Percentiles rank a stretch among this genome's conserved stretches.
These are phyloP conservation scores for Saccharomycopsis oosterbeekiorum DNA, from an alignment of 805 yeast species.

Conservation along the genomic window DNA sequence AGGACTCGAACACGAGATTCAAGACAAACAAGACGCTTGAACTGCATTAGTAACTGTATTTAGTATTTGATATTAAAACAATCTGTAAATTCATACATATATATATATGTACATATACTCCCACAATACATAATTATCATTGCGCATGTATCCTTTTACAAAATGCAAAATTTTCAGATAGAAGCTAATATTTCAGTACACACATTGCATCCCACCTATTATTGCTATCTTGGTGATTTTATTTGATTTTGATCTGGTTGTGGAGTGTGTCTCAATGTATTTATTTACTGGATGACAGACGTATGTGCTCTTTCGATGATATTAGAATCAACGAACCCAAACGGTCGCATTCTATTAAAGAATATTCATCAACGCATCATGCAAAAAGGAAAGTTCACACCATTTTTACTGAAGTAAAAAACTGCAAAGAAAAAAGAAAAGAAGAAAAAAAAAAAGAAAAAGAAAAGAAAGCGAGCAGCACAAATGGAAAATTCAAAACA, in stretches of 20 bases:
- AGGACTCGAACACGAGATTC: conserved; percentile 44
- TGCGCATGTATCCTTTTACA: too few species aligned
- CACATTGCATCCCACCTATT: too few species aligned
- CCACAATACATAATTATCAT: too few species aligned
- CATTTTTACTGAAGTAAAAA: neutral
- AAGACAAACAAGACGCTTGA: neutral
- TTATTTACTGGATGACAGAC: too few species aligned
- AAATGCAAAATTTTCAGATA: too few species aligned
- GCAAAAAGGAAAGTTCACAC: conserved; percentile 1
- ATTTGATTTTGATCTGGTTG: too few species aligned
- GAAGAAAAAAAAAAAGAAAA: neutral
- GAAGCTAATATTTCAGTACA: too few species aligned
- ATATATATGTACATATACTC: neutral
- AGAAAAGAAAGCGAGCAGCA: neutral
- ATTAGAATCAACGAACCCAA: neutral
- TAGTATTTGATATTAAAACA: neutral
- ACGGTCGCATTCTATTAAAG: neutral
- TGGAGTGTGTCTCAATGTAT: too few species aligned
- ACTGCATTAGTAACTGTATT: neutral
- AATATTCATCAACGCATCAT: neutral
- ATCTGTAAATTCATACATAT: neutral
- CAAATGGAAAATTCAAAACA: neutral
- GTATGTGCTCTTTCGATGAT: too few species aligned
- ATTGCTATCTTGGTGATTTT: too few species aligned
- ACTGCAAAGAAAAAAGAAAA: neutral